Percentiles rank a stretch among this genome's conserved stretches.
These are phyloP conservation scores for Backusella psychrophila DNA, from an alignment of 192 early-diverging fungal genomes.

Conservation along the genomic window DNA sequence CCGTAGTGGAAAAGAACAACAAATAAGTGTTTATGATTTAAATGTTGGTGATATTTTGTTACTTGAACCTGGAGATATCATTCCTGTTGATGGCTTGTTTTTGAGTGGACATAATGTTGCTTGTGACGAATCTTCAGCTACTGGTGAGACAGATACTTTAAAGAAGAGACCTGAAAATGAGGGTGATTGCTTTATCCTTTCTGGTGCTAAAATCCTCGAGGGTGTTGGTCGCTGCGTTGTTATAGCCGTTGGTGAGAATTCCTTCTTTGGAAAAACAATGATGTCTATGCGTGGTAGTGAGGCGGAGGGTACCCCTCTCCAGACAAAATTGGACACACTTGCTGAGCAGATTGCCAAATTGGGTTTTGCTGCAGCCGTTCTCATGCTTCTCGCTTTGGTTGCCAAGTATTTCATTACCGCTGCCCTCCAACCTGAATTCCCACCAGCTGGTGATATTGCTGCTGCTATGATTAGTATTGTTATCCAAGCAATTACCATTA, in stretches of 20 bases:
- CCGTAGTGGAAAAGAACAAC: slow-evolving; percentile 71
- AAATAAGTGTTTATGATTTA: slow-evolving; percentile 76
- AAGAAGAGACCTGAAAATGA: slow-evolving; percentile 64
- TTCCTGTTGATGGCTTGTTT: slow-evolving; percentile 87
- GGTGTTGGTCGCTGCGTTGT: slow-evolving; percentile 85
- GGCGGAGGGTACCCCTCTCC: slow-evolving; percentile 85
- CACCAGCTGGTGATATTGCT: slow-evolving; percentile 46
- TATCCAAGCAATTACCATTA: slow-evolving; percentile 79
- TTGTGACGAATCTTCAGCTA: slow-evolving; percentile 87
- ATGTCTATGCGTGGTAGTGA: slow-evolving; percentile 72
- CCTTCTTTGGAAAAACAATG: slow-evolving; percentile 90
- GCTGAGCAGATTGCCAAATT: slow-evolving; percentile 94
- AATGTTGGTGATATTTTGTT: slow-evolving; percentile 89
- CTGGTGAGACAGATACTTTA: slow-evolving; percentile 87
- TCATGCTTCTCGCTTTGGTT: slow-evolving; percentile 76
- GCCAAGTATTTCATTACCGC: slow-evolving; percentile 65
- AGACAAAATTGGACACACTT: slow-evolving; percentile 82
- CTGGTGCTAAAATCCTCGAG: slow-evolving; percentile 87
- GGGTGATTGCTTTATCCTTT: slow-evolving; percentile 79
- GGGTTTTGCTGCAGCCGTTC: slow-evolving; percentile 76
- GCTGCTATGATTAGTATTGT: slow-evolving; percentile 66
- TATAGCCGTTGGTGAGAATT: slow-evolving; percentile 81
- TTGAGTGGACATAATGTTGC: slow-evolving; percentile 75
- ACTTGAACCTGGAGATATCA: slow-evolving; percentile 87
- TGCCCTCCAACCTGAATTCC: slow-evolving; percentile 58